These are phyloP conservation scores for Chlorella ohadii DNA, from an alignment of 139 green algal genomes.

Conservation along the genomic window DNA sequence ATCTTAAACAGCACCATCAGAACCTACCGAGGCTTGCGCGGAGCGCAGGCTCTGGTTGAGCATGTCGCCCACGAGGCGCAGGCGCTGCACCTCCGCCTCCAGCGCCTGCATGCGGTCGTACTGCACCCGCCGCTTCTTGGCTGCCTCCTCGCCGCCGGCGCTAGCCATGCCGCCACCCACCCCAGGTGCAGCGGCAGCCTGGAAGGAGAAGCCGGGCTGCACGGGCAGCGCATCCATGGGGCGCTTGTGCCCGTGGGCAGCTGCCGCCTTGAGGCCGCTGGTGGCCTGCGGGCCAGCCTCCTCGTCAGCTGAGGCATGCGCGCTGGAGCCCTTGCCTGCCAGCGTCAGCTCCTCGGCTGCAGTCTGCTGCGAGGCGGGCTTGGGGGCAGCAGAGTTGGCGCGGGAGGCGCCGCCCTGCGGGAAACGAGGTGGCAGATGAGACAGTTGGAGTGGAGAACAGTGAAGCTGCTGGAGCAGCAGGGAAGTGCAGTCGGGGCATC, in stretches of 20 bases:
- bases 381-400: not conserved
- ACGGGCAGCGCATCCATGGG: not conserved
- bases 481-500: too few species aligned
- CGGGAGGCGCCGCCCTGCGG: not conserved
- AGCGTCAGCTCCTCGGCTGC: conserved; percentile 10
- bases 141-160: not conserved
- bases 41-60: not conserved
- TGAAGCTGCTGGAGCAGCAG: too few species aligned
- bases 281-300: conserved; percentile 27
- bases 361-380: not conserved
- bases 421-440: too few species aligned
- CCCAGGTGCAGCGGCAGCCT: not conserved
- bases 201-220: conserved; percentile 24
- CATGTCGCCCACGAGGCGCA: not conserved
- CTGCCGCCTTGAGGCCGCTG: conserved; percentile 13
- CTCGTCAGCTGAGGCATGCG: conserved; percentile 12
- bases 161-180: not conserved
- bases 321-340: conserved; percentile 5
- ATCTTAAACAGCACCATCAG: too few species aligned
- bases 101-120: conserved; percentile 34
- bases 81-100: conserved; percentile 30
- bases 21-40: not conserved
- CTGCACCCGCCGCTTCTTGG: conserved; percentile 13
- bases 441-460: too few species aligned
- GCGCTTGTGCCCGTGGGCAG: conserved; percentile 3